Evolutionary conservation across 352 stramenopile genomes (phyloP).

Genomic region (Globisporangium parvum): DNA sequence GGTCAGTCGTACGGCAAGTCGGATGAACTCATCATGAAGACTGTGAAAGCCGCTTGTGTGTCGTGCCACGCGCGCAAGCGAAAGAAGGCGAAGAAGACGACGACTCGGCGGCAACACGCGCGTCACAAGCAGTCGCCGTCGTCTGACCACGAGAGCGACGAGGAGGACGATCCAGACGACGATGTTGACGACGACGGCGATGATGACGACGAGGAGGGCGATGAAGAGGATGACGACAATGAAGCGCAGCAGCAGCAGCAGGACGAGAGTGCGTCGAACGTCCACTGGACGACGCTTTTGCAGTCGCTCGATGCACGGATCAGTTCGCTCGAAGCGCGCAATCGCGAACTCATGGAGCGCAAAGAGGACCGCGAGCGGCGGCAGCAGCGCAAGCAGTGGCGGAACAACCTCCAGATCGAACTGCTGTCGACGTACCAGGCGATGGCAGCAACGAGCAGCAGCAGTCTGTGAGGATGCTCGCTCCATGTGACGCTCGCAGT

Average conservation of each 20-base stretch:
- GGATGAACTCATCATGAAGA: slow-evolving; percentile 11
- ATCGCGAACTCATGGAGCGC: slow-evolving; percentile 36
- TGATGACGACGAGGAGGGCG: slow-evolving; percentile 12
- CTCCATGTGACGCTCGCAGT: background rate
- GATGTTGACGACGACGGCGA: slow-evolving; percentile 19
- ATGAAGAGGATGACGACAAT: slow-evolving; percentile 17
- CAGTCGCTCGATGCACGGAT: slow-evolving; percentile 34
- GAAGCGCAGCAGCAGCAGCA: slow-evolving; percentile 9
- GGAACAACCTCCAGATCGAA: slow-evolving; percentile 16
- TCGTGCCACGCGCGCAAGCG: slow-evolving; percentile 9
- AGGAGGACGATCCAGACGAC: slow-evolving; percentile 6
- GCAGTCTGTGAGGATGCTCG: background rate
- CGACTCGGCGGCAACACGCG: too few relatives aligned
- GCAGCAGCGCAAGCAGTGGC: slow-evolving; percentile 18
- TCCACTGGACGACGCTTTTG: slow-evolving; percentile 17
- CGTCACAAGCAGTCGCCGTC: background rate
- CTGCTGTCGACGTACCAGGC: slow-evolving; percentile 9
- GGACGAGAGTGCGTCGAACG: background rate
- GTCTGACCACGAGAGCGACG: background rate
- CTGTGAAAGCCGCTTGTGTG: slow-evolving; percentile 10
- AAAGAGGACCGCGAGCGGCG: slow-evolving; percentile 44
- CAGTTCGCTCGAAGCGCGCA: slow-evolving; percentile 33
- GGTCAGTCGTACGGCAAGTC: slow-evolving; percentile 18
- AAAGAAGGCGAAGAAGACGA: background rate
- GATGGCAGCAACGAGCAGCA: background rate